Evolutionary conservation across 1,139 yeast species (phyloP).

Genomic region (Nakaseomyces bracarensis): DNA sequence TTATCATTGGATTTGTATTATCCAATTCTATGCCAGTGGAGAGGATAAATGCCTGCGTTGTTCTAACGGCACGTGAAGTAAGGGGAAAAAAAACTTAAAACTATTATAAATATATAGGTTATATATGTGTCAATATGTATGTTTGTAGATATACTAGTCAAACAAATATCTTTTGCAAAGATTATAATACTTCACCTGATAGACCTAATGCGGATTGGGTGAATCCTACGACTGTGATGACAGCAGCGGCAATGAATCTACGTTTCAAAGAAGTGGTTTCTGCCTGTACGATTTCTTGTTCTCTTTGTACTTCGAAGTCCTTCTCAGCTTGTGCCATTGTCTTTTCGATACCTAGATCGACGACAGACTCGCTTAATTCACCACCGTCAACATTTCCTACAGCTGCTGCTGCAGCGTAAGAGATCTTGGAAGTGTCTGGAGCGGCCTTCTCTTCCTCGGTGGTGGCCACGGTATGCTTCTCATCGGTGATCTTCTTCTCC

Average conservation of each 20-base stretch:
- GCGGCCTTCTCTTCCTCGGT: not conserved
- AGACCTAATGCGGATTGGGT: constrained; percentile 27
- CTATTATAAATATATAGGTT: no score
- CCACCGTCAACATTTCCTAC: constrained; percentile 9
- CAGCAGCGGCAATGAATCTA: constrained; percentile 15
- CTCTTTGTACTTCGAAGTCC: constrained; percentile 2
- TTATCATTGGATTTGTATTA: no score
- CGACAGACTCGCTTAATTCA: constrained; percentile 25
- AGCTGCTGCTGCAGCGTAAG: constrained; percentile 5
- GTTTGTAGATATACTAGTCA: no score
- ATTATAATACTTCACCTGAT: constrained; percentile 29
- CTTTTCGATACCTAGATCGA: constrained; percentile 22
- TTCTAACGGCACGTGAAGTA: no score
- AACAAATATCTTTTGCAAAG: not conserved
- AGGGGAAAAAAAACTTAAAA: no score
- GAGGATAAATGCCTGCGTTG: no score
- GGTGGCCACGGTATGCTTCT: constrained; percentile 3
- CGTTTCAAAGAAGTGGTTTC: constrained; percentile 14
- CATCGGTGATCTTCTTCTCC: constrained; percentile 5
- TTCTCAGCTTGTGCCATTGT: constrained; percentile 10
- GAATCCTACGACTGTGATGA: constrained; percentile 22
- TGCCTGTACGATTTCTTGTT: constrained; percentile 10
- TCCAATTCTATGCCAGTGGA: no score
- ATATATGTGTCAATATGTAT: no score
- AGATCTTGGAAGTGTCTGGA: not conserved